phyloP scores from a whole-genome alignment of 768 basidiomycete genomes.

The Pleurotus eryngii region DNA sequence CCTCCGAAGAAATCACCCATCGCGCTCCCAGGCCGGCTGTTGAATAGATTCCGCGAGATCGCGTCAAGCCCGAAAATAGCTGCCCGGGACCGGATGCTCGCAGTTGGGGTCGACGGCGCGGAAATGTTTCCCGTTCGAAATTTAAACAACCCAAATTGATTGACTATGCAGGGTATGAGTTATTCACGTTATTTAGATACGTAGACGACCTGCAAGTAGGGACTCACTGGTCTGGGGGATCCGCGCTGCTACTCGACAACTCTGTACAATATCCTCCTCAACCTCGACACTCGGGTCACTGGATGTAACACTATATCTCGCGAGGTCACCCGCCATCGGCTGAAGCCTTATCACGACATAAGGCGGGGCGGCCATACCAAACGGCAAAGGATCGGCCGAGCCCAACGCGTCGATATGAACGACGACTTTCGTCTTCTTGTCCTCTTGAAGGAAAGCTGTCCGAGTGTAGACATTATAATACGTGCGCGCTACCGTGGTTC shows the following conservation, averaged over 20 bases:
- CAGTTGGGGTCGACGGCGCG: slow-evolving; percentile 82
- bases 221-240: slow-evolving; percentile 80
- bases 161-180: slow-evolving; percentile 45
- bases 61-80: slow-evolving; percentile 89
- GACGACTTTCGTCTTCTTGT: slow-evolving; percentile 86
- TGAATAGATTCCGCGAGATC: slow-evolving; percentile 87
- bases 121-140: slow-evolving; percentile 75
- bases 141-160: slow-evolving; percentile 86
- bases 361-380: slow-evolving; percentile 67
- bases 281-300: slow-evolving; percentile 69
- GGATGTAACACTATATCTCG: slow-evolving; percentile 73
- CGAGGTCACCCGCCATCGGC: slow-evolving; percentile 80
- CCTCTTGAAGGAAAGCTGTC: slow-evolving; percentile 72
- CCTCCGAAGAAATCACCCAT: slow-evolving; percentile 77
- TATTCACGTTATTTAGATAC: not conserved
- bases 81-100: slow-evolving; percentile 55
- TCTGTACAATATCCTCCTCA: slow-evolving; percentile 84
- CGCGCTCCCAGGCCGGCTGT: slow-evolving; percentile 59
- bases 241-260: slow-evolving; percentile 64
- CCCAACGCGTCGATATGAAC: slow-evolving; percentile 81
- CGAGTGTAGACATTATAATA: slow-evolving; percentile 89
- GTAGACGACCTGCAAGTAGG: not conserved
- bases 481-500: slow-evolving; percentile 66
- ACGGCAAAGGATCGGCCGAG: slow-evolving; percentile 72
- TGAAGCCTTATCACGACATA: slow-evolving; percentile 81